Base-by-base conservation (phyloP, 495 filamentous ascomycete species). In the Monascus purpureus region DNA sequence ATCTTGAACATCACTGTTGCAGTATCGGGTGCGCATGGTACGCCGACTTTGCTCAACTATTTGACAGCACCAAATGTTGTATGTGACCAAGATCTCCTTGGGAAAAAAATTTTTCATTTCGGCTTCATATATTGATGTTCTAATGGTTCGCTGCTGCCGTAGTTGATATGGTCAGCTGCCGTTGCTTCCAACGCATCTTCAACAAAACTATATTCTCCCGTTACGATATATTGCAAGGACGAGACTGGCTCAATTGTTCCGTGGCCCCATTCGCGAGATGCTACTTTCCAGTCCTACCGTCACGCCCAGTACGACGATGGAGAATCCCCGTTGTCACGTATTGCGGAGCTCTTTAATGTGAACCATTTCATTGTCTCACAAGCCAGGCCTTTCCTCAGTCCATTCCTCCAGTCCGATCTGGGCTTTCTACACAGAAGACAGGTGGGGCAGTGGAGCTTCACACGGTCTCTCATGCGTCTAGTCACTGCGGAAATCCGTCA, bases 301-400 rank as follows among this genome's bases (percentile, higher is more conserved):
- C 70, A 78, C 28, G 65, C 72, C 29, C 68, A 68, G 18, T 80
- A 82, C 54, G 68, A 64, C 25, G 84, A 83, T 37, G 74, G 73
- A 27, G 78, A 88, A 46, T 81, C 81, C 1, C 88, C 88, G 0
- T 69, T 94, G 3, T 66, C 73, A 23, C 75, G 88, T 27, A 80
- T 94, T 32, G 78, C 83, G 5, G 81, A 93, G 52, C 75, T 94
- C 17, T 94, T 93, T 68, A 94, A 94, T 50, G 86, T 94, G 46
- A 96, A 94, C 52, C 86, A 94, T 53, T 94, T 93, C 57, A 92
- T 96, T 44, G 83, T 94, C 36, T 93, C 86, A 1, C 88, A 95
- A 53, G 82, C 90, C 32, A 87, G 93, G 41, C 88, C 88, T 2
- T 92, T 93, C 42, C 76, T 95, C 20, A 78, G 93, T 40, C 88